Conservation (phyloP, 1,284 basidiomycete genomes). For the Leccinum solheimii region DNA sequence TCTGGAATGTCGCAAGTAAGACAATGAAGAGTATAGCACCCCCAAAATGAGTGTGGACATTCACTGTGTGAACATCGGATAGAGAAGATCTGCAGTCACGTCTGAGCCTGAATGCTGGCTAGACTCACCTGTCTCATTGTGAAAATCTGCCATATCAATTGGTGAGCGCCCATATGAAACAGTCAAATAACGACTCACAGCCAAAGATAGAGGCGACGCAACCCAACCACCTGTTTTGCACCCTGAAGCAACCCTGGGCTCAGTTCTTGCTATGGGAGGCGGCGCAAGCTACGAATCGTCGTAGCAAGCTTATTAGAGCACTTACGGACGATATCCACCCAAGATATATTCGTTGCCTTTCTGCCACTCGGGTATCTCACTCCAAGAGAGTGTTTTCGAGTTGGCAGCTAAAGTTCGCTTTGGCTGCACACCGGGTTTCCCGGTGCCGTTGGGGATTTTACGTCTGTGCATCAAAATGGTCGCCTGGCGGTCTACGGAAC, state of each 20-base stretch:
- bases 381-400: slow-evolving; percentile 52
- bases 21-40: slow-evolving; percentile 71
- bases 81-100: slow-evolving; percentile 10
- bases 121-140: slow-evolving; percentile 76
- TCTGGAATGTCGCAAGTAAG: slow-evolving; percentile 54
- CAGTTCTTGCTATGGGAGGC: slow-evolving; percentile 8
- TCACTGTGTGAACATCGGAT: slow-evolving; percentile 53
- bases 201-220: slow-evolving; percentile 70
- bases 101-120: slow-evolving; percentile 3
- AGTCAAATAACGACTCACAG: slow-evolving; percentile 52
- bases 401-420: slow-evolving; percentile 3
- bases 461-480: slow-evolving; percentile 27
- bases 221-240: slow-evolving; percentile 62
- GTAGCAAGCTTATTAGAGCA: background rate
- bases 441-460: slow-evolving; percentile 2
- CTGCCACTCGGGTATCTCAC: slow-evolving; percentile 68
- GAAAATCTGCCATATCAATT: slow-evolving; percentile 57
- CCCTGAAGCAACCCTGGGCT: slow-evolving; percentile 39
- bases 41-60: slow-evolving; percentile 87
- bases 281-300: slow-evolving; percentile 12
- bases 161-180: slow-evolving; percentile 11
- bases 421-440: background rate
- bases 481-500: background rate
- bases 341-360: slow-evolving; percentile 77
- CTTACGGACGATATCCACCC: slow-evolving; percentile 70